phyloP scores from a whole-genome alignment of 2,329 filamentous ascomycete genomes.

The Hypoxylon rubiginosum region DNA sequence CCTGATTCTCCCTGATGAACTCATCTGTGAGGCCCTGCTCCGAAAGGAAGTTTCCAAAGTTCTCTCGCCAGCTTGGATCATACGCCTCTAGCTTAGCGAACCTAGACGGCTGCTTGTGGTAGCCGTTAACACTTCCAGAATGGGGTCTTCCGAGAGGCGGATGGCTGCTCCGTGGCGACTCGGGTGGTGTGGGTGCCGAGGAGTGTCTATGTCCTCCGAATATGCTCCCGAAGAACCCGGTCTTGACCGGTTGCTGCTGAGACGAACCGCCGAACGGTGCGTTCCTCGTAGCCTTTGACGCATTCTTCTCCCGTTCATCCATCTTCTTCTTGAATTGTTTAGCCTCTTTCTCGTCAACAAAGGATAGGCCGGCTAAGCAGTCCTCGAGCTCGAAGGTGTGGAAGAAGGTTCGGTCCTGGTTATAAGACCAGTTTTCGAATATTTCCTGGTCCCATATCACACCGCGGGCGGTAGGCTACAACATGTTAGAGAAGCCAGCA shows the following conservation, averaged over 20 bases:
- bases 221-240: conserved; percentile 69
- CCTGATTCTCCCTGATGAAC: conserved; percentile 76
- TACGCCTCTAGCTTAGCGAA: conserved; percentile 74
- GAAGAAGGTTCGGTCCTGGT: conserved; percentile 97
- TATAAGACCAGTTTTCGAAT: conserved; percentile 94
- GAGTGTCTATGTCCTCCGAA: conserved; percentile 73
- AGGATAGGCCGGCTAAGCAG: conserved; percentile 89
- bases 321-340: conserved; percentile 98
- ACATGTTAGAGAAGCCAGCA: conserved; percentile 30
- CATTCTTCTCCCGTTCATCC: conserved; percentile 95
- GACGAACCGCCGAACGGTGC: conserved; percentile 77
- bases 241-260: conserved; percentile 59
- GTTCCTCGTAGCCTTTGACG: conserved; percentile 85
- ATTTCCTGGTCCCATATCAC: conserved; percentile 99
- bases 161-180: conserved; percentile 63
- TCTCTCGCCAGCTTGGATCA: conserved; percentile 74
- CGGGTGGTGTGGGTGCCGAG: conserved; percentile 69
- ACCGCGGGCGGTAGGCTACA: conserved; percentile 79
- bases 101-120: conserved; percentile 62
- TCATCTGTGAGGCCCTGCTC: conserved; percentile 75
- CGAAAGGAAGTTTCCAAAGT: conserved; percentile 74
- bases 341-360: conserved; percentile 97
- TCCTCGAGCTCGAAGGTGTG: conserved; percentile 97
- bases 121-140: conserved; percentile 62
- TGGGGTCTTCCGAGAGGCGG: conserved; percentile 55